Conservation (phyloP, 495 filamentous ascomycete species). For the Hypoxylon subgilvum region DNA sequence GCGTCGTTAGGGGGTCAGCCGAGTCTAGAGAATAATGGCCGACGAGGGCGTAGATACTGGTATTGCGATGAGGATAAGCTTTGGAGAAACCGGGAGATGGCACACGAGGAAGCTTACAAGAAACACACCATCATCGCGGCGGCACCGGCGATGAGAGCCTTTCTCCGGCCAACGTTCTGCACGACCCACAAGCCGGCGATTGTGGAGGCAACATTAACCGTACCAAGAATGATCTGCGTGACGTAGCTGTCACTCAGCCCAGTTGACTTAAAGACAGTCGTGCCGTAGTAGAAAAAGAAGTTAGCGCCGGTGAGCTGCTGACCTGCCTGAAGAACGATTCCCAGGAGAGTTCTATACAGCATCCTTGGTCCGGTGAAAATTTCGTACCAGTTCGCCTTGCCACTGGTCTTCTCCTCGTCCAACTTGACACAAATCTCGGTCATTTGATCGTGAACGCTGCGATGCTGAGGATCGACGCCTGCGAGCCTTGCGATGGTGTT, state of each 20-base stretch:
- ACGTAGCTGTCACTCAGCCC: conserved; percentile 68
- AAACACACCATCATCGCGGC: conserved; percentile 72
- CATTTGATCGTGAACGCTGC: conserved; percentile 71
- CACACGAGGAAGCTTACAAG: conserved; percentile 52
- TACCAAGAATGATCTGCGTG: conserved; percentile 71
- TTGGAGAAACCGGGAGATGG: conserved; percentile 57
- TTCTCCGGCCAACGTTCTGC: conserved; percentile 71
- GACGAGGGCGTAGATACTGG: conserved; percentile 73
- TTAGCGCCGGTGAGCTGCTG: conserved; percentile 69
- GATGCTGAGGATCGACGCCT: conserved; percentile 68
- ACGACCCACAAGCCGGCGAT: conserved; percentile 72
- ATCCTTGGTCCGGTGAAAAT: conserved; percentile 75
- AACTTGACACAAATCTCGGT: conserved; percentile 74
- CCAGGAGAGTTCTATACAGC: conserved; percentile 73
- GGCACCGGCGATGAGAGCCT: conserved; percentile 69
- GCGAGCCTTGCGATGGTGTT: conserved; percentile 72
- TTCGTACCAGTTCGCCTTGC: conserved; percentile 65
- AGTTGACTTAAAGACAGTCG: conserved; percentile 66
- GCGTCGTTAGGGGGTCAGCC: conserved; percentile 58
- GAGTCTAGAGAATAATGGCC: conserved; percentile 61
- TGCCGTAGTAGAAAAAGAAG: conserved; percentile 64
- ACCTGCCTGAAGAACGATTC: conserved; percentile 71
- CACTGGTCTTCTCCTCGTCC: conserved; percentile 64
- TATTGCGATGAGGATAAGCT: conserved; percentile 38
- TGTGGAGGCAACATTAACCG: conserved; percentile 72